Conservation (phyloP, 2,329 filamentous ascomycete genomes). For the Escovopsis weberi region DNA sequence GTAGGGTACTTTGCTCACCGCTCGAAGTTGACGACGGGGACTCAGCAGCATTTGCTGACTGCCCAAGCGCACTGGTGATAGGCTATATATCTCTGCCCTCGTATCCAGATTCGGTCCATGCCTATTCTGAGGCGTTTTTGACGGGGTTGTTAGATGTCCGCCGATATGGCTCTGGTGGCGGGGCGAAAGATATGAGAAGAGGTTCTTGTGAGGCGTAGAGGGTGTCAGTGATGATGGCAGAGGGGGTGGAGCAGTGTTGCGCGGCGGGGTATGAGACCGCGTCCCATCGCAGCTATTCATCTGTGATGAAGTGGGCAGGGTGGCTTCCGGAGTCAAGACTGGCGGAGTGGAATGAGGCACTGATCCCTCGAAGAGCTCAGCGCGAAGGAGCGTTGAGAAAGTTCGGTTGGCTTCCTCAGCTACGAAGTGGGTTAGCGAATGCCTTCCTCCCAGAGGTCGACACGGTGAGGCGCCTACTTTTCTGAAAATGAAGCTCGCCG, state of each 20-base stretch:
- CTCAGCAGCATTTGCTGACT: conserved; percentile 90
- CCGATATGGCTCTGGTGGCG: conserved; percentile 52
- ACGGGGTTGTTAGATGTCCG: conserved; percentile 67
- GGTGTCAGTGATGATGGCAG: conserved; percentile 70
- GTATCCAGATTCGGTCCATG: conserved; percentile 82
- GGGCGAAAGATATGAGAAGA: conserved; percentile 82
- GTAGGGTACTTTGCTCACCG: conserved; percentile 91
- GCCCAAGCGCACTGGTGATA: conserved; percentile 84
- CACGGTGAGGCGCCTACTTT: conserved; percentile 42
- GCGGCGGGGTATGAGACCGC: conserved; percentile 69
- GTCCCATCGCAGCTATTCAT: conserved; percentile 48
- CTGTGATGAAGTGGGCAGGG: conserved; percentile 33
- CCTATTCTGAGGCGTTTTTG: conserved; percentile 75
- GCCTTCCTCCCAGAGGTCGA: background rate
- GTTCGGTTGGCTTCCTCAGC: conserved; percentile 92
- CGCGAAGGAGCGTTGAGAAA: conserved; percentile 74
- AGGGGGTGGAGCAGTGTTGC: conserved; percentile 41
- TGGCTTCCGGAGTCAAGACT: conserved; percentile 44
- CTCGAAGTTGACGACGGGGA: conserved; percentile 73
- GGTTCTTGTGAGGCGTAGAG: conserved; percentile 92
- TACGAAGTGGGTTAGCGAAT: conserved; percentile 14
- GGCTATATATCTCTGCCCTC: conserved; percentile 82
- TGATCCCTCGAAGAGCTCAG: conserved; percentile 82
- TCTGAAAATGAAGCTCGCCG: conserved; percentile 87
- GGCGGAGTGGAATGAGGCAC: conserved; percentile 67